Evolutionary conservation across 2,329 filamentous ascomycete genomes (phyloP), one percentile per base, ranked within the genome.

Genomic region (Fusarium brevicatenulatum): DNA sequence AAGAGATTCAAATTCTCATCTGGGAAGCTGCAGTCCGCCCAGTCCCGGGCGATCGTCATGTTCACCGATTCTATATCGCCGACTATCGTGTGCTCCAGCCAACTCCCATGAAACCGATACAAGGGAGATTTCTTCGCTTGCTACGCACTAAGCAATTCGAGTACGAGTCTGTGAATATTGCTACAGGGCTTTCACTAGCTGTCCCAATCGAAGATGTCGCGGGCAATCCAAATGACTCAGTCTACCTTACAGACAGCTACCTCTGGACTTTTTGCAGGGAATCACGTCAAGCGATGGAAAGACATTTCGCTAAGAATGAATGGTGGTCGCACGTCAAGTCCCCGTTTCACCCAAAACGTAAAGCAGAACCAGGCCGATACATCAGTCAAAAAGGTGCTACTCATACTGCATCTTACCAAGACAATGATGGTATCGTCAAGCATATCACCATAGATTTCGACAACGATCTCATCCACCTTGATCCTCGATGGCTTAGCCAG

Each of bases 21-120:
- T 73, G 67, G 71, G 60, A 73, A 34, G 59, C 53, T 2, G 71
- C 60, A 5, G 46, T 71, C 12, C 67, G 71, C 12, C 66, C 71
- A 1, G 16, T 58, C 0, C 49, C 42, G 0, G 70, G 65, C 5
- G 28, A 32, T 9, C 43, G 67, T 4, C 63, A 73, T n/a, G 63
- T 73, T 6, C 71, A 74, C 34, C 50, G 63, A 43, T 73, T 73
- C 39, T 65, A 46, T 4, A 36, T 73, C 16, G 46, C 53, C 11
- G 55, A 58, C 23, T 55, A 59, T n/a, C 54, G 55, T 30, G 23
- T 56, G 1, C 59, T 39, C 18, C 21, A 11, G 2, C 37, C 37
- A 36, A 47, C 34, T 18, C 18, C 52, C 8, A 11, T 10, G 4
- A 34, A 30, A 25, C 19, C 12, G 2, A 54, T 47, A 18, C 18